Base-by-base conservation (phyloP, 805 yeast species). In the Scheffersomyces amazonensis region DNA sequence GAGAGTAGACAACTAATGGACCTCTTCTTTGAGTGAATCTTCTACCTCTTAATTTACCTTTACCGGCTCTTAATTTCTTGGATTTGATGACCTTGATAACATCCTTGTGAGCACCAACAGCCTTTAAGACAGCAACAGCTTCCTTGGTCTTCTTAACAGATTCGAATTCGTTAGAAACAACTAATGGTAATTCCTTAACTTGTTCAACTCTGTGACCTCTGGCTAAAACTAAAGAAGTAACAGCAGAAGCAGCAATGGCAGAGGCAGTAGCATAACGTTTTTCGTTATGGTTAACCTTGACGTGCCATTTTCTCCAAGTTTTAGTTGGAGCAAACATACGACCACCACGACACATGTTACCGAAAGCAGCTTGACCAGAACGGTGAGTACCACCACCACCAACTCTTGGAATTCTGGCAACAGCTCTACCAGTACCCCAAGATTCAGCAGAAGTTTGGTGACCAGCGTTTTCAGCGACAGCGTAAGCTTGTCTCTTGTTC, bases 391-490 rank as follows among this genome's bases (percentile, higher is more conserved):
- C 99, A 73, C 96, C 90, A 81, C 99, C 99, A 78, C 96, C 96
- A 71, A 93, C 98, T 84, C 99, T 90, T 81, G 99, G 99, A 75
- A 93, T 91, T 83, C 99, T 91, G 79, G 99, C 98, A 69, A 93
- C 96, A 77, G 99, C 99, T 82, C 99, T 90, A 83, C 99, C 99
- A 64, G 99, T 93, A 89, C 99, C 99, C 99, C 99, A 93, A 53
- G 99, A 93, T 80, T 89, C 97, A 73, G 99, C 99, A 52, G 98
- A 91, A 76, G 97, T 90, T 81, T 93, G 98, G 84, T 88, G 96
- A 80, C 99, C 99, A 68, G 99, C 99, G 79, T 89, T 87, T 72
- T 83, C 89, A 62, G 98, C 84, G 62, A 93, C 99, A 71, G 99
- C 96, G 85, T 93, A 93, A 75, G 99, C 97, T 80, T 93, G 99